These are phyloP conservation scores for Blastocystis sp. DNA, from an alignment of 352 stramenopile species.

Conservation along the genomic window DNA sequence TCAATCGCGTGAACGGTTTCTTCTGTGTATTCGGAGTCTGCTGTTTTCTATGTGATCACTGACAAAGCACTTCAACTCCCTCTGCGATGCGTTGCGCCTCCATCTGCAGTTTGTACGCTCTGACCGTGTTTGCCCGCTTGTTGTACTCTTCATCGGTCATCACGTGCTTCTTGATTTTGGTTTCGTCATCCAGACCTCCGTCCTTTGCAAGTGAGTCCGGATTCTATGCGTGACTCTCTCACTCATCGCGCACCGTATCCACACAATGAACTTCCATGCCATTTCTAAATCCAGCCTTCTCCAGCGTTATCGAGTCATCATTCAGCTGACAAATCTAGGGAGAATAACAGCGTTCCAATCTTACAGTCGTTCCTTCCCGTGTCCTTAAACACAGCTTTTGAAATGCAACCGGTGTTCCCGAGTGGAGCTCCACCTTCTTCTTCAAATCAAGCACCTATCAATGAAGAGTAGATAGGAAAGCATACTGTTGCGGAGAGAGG, in stretches of 20 bases:
- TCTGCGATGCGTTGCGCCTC: not conserved
- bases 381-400: slow-evolving; percentile 62
- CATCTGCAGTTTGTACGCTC: slow-evolving; percentile 77
- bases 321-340: not conserved
- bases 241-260: not conserved
- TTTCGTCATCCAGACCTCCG: slow-evolving; percentile 87
- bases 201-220: slow-evolving; percentile 82
- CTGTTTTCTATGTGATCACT: slow-evolving; percentile 60
- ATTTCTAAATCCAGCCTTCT: slow-evolving; percentile 4
- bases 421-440: slow-evolving; percentile 83
- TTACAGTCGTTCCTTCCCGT: not conserved
- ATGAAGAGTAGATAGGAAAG: not conserved
- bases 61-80: slow-evolving; percentile 62
- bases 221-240: slow-evolving; percentile 63
- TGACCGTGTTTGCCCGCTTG: slow-evolving; percentile 88
- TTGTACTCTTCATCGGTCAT: slow-evolving; percentile 97
- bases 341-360: not conserved
- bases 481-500: not conserved
- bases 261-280: slow-evolving; percentile 52
- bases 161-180: slow-evolving; percentile 89
- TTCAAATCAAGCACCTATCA: slow-evolving; percentile 67
- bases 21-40: slow-evolving; percentile 6
- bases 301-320: not conserved
- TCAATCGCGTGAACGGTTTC: slow-evolving; percentile 69
- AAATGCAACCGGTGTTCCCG: slow-evolving; percentile 79